Base-by-base conservation (phyloP, 768 basidiomycete species). In the Nidularia pulvinata region DNA sequence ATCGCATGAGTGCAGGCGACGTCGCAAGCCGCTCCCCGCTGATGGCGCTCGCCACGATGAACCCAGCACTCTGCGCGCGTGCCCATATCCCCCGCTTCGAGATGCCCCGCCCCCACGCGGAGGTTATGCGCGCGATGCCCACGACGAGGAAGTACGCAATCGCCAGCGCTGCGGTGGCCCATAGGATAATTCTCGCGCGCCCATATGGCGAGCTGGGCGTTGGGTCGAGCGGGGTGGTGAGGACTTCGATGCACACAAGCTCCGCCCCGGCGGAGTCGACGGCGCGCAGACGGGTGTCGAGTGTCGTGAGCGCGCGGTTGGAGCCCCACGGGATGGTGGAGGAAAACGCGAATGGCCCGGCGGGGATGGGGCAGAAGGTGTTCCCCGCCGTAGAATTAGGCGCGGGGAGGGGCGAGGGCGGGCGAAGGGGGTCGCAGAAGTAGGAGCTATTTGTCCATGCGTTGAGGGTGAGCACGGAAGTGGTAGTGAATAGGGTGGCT, bases 401-500 rank as follows among this genome's bases (percentile, higher is more conserved):
- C 36, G 74, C 46, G 47, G 85, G 81, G 25, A 93, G 77, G 4
- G 89, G 85, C 9, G 89, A 89, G 13, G 88, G 82, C 10, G 94
- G 91, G 30, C 88, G 85, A 43, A 98, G 72, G n/a, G 84, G 78
- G 25, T 79, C 67, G 69, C 96, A 98, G 56, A 98, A 75, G 64
- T 81, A 92, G 2, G 87, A 83, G 55, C 81, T 82, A 58, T 88
- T 87, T 46, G 77, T 78, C 69, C 81, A 89, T 56, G 88, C 81
- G 56, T 78, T 79, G 60, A 95, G 82, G 2, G 94, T 93, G 48
- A 95, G 81, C 19, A 94, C 82, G 51, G 83, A 79, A 1, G 91
- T 87, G 7, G 90, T 84, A 44, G 88, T 89, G 73, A 96, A 95
- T 42, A 97, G 80, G 6, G 94, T 97, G 14, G 94, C 93, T 88